Conservation (phyloP, 2,329 filamentous ascomycete species). For the Apiospora phragmitis region DNA sequence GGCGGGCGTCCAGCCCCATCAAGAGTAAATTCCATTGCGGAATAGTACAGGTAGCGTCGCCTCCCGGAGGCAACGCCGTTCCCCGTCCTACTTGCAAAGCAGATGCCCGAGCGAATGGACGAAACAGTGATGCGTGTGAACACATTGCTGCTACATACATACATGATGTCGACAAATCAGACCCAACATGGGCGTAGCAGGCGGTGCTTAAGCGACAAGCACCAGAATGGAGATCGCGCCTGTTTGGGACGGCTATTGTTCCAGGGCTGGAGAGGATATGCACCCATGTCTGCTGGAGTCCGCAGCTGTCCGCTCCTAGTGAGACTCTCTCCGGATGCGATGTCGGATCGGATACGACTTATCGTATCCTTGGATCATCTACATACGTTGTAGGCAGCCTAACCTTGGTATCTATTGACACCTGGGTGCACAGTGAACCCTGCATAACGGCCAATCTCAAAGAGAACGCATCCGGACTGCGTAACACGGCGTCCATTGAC, state of each 20-base stretch:
- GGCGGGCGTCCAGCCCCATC: background rate
- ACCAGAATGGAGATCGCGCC: background rate
- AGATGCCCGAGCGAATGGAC: background rate
- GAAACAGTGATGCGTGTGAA: background rate
- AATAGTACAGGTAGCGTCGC: background rate
- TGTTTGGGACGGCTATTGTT: background rate
- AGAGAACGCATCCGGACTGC: background rate
- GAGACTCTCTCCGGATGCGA: background rate
- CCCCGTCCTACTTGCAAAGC: background rate
- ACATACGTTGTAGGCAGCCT: too few relatives aligned
- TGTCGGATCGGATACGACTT: background rate
- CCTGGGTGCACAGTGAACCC: background rate
- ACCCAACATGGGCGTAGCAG: background rate
- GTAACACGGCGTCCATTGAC: background rate
- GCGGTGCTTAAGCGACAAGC: background rate
- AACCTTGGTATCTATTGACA: background rate
- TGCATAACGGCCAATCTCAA: background rate
- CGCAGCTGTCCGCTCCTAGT: background rate
- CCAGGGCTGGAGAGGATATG: background rate
- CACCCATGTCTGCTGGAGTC: background rate
- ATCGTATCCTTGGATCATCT: background rate
- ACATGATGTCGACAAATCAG: background rate
- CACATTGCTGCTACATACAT: background rate
- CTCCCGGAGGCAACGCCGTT: background rate
- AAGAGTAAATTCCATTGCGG: background rate